phyloP scores from a whole-genome alignment of 169 alveolate genomes.

The Plasmodium relictum region DNA sequence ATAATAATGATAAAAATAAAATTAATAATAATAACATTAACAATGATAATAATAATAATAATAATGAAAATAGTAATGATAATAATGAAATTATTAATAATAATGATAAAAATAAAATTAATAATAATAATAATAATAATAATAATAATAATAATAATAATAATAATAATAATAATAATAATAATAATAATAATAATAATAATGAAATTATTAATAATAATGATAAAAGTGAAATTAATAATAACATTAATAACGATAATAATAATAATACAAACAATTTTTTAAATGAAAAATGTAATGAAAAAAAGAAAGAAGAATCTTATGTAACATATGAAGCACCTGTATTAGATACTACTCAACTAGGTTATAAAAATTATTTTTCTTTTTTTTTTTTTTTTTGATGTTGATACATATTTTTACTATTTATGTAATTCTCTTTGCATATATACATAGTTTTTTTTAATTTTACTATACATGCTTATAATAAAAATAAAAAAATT shows the following conservation, averaged over 20 bases:
- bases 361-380: slow-evolving; percentile 65
- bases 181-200: slow-evolving; percentile 25
- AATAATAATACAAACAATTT: slow-evolving; percentile 1
- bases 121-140: slow-evolving; percentile 2
- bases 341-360: slow-evolving; percentile 80
- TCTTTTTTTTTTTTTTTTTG: background rate
- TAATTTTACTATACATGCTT: background rate
- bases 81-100: no score
- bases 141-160: background rate
- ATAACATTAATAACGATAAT: no score
- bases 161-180: slow-evolving; percentile 42
- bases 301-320: slow-evolving; percentile 46
- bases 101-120: background rate
- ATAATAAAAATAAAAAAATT: background rate
- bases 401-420: background rate
- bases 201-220: slow-evolving; percentile 33
- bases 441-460: background rate
- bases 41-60: no score
- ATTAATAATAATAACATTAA: no score
- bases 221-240: no score
- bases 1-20: no score
- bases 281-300: slow-evolving; percentile 24
- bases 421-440: no score
- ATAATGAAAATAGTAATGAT: no score
- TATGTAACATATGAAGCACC: slow-evolving; percentile 79